These are phyloP conservation scores for Sphagnum magellanicum DNA, from an alignment of 228 moss, liverwort and hornwort species.

Conservation along the genomic window DNA sequence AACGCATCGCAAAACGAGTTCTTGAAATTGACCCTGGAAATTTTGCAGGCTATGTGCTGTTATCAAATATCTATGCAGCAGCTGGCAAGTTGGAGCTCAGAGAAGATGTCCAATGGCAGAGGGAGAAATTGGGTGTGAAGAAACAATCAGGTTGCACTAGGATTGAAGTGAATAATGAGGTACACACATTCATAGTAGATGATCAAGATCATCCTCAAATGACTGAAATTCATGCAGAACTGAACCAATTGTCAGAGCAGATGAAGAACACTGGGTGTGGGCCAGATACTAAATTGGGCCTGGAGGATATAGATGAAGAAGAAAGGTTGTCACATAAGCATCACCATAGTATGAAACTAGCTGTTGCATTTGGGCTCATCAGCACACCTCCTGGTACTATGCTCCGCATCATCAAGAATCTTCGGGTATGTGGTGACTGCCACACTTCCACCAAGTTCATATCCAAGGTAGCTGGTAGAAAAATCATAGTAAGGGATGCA, in stretches of 20 bases:
- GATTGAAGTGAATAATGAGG: constrained; percentile 1
- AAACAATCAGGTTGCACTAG: constrained; percentile 1
- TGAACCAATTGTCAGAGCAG: constrained; percentile 1
- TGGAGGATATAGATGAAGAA: constrained; percentile 1
- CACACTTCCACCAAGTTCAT: constrained; percentile 4
- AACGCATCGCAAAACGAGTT: constrained; percentile 2
- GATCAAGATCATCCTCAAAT: constrained; percentile 2
- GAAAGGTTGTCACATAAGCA: neutral
- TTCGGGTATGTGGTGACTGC: constrained; percentile 2
- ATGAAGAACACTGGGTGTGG: constrained; percentile 3
- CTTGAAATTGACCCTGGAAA: constrained; percentile 2
- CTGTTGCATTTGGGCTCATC: constrained; percentile 2
- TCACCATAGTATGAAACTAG: constrained; percentile 1
- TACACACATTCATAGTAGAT: constrained; percentile 2
- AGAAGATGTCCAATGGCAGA: neutral
- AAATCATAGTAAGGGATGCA: constrained; percentile 4
- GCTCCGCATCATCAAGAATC: constrained; percentile 1
- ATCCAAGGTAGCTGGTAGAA: constrained; percentile 1
- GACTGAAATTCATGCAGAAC: neutral
- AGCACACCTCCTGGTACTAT: constrained; percentile 1
- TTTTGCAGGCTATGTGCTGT: constrained; percentile 1
- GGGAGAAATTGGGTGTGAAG: neutral
- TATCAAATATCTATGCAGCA: constrained; percentile 4
- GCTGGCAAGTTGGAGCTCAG: constrained; percentile 4
- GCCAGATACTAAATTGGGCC: neutral